Evolutionary conservation across 805 yeast genomes (phyloP), one percentile per base, ranked within the genome.

Genomic region (Pichia sporocuriosa): DNA sequence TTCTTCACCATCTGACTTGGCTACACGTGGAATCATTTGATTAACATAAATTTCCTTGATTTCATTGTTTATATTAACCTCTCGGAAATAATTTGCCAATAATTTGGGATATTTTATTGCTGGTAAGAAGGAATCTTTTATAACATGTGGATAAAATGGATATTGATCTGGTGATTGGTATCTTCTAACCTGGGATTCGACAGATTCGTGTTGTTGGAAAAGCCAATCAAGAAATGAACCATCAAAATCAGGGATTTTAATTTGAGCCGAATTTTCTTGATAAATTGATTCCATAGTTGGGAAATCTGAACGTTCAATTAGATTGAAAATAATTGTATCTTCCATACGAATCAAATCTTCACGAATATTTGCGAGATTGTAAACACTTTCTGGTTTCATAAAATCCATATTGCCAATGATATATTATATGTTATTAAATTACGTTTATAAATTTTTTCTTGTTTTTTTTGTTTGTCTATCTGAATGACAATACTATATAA

Each of bases 111-210:
- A 86, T 40, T 81, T 67, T 32, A 88, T 67, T 16, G 83, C 68
- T 4, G 97, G 97, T 35, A 93, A 67, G n/a, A 95, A 80, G 20
- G 73, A 62, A n/a, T 70, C 70, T 36, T 78, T 63, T 39, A 83
- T 61, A 15, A 71, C 68, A 24, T 75, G 67, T 3, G 95, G 94
- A 67, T 81, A 88, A 59, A 88, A 93, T 6, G 98, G 89, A 11
- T 77, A 70, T 62, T 93, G 96, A 61, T 93, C 97, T 0, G 97
- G 97, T 0, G 96, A 87, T 57, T 88, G 89, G 59, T 78, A 93
- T 53, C 98, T 72, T 56, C 98, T 75, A 26, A 89, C 71, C 60
- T 84, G 93, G 2, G 95, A 75, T 39, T 84, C 87, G 15, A 73
- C 66, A 37, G 65, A 75, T 62, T 93, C 98, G 48, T 80, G 69